Percentiles rank a stretch among this genome's conserved stretches.
These are phyloP conservation scores for Entrophospora sp. DNA, from an alignment of 192 early-diverging fungal genomes.

Conservation along the genomic window DNA sequence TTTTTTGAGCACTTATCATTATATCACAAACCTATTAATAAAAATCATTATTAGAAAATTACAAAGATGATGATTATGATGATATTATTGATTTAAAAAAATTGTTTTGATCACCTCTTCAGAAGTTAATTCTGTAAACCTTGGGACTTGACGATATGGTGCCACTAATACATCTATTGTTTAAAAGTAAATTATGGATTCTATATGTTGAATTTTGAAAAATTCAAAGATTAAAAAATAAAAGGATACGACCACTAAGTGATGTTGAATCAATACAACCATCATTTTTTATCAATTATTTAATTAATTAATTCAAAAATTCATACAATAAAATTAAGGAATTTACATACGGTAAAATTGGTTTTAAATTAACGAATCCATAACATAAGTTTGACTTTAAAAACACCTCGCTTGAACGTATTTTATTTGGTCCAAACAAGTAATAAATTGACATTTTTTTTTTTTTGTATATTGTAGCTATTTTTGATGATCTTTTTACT, in stretches of 20 bases:
- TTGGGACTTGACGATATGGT: constrained; percentile 53
- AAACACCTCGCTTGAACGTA: constrained; percentile 70
- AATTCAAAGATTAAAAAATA: background rate
- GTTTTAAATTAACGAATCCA: constrained; percentile 90
- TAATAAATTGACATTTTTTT: too few relatives aligned
- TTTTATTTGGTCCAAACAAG: constrained; percentile 72
- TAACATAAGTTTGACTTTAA: constrained; percentile 56
- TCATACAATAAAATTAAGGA: background rate
- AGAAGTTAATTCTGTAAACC: constrained; percentile 67
- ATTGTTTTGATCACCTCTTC: constrained; percentile 52
- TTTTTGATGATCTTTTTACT: too few relatives aligned
- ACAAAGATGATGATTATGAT: background rate
- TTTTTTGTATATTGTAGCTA: too few relatives aligned
- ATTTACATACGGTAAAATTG: constrained; percentile 60
- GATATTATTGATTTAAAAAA: background rate
- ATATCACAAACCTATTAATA: constrained; percentile 53
- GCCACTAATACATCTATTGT: constrained; percentile 73
- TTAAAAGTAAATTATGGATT: background rate
- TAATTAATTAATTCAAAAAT: background rate
- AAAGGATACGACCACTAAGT: constrained; percentile 31
- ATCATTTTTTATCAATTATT: background rate
- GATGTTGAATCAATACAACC: background rate
- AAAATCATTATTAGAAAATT: background rate
- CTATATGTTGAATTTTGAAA: background rate
- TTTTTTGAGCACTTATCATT: constrained; percentile 67